phyloP scores from a whole-genome alignment of 2,329 filamentous ascomycete species.

The Sclerotinia nivalis region DNA sequence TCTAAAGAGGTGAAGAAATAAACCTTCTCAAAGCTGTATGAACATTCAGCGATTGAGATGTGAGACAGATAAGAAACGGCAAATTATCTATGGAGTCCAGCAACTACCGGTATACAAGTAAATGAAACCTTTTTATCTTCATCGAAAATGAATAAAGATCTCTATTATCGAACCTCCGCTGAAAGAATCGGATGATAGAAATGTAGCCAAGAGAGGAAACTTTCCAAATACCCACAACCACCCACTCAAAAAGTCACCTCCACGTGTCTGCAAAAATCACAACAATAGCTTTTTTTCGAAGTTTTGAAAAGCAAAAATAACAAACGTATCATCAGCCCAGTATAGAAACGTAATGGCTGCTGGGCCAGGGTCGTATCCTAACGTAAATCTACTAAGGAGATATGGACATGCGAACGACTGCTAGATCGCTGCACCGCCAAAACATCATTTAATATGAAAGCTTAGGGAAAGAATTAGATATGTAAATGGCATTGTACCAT shows the following conservation, averaged over 20 bases:
- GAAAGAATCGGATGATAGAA: neutral
- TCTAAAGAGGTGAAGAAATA: neutral
- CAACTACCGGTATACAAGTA: neutral
- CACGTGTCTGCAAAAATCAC: neutral
- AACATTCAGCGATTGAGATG: no score
- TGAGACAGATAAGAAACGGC: neutral
- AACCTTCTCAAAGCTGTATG: neutral
- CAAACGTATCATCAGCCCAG: neutral
- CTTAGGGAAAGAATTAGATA: neutral
- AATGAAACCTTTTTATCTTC: neutral
- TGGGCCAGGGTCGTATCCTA: neutral
- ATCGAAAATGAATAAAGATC: neutral
- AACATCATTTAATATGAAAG: neutral
- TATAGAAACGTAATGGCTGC: neutral
- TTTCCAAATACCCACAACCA: neutral
- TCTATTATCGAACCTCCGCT: neutral
- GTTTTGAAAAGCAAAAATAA: neutral
- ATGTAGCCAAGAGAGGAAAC: neutral
- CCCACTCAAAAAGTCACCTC: neutral
- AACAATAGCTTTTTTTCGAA: neutral
- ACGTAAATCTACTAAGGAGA: neutral
- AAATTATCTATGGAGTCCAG: neutral
- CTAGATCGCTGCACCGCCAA: neutral
- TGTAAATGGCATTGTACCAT: neutral
- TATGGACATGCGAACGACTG: neutral